These are phyloP conservation scores for Orbilia ellipsospora DNA, from an alignment of 2,329 filamentous ascomycete species.

Conservation along the genomic window DNA sequence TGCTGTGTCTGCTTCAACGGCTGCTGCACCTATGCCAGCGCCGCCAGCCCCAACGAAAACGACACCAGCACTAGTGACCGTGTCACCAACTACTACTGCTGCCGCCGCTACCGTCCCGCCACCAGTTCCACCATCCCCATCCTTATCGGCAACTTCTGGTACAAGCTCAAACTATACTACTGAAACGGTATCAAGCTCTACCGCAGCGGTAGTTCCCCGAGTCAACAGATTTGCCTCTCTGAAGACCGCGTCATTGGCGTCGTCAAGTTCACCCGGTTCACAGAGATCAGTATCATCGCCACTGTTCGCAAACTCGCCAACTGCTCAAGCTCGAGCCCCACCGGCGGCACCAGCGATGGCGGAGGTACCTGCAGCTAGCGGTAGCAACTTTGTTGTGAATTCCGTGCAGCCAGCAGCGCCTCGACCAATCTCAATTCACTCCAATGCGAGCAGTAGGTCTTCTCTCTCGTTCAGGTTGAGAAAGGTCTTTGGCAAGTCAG, in stretches of 20 bases:
- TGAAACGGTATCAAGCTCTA: constrained; percentile 41
- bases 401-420: constrained; percentile 12
- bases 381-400: constrained; percentile 25
- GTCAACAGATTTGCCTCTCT: constrained; percentile 30
- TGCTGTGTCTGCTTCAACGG: neutral
- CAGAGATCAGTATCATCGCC: constrained; percentile 34
- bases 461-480: constrained; percentile 45
- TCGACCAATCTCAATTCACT: constrained; percentile 26
- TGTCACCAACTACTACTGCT: constrained; percentile 1
- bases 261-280: constrained; percentile 3
- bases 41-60: neutral
- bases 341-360: neutral
- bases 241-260: constrained; percentile 15
- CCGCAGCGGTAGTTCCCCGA: constrained; percentile 26
- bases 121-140: constrained; percentile 20
- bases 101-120: neutral
- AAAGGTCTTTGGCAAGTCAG: constrained; percentile 32
- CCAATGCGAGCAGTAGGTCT: constrained; percentile 34
- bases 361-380: neutral
- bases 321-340: neutral
- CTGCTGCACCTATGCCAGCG: neutral
- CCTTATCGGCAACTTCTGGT: constrained; percentile 24
- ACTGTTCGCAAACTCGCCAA: constrained; percentile 1
- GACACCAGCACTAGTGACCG: neutral
- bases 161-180: constrained; percentile 36